These are phyloP conservation scores for Beauveria brongniartii DNA, from an alignment of 2,329 filamentous ascomycete genomes.

Conservation along the genomic window DNA sequence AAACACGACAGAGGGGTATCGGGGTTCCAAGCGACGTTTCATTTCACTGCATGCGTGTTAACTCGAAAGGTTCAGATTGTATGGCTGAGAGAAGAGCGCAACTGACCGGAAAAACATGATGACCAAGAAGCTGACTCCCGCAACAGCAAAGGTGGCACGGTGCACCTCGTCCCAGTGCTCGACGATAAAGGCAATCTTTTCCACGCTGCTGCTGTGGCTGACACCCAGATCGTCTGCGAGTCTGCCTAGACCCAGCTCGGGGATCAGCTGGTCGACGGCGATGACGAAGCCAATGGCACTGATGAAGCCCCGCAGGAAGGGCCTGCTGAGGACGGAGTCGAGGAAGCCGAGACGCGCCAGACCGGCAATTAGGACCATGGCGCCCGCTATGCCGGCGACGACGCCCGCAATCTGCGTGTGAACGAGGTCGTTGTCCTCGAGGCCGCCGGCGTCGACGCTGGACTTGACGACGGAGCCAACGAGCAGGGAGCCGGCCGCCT, in stretches of 20 bases:
- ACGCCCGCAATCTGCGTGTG: slow-evolving; percentile 83
- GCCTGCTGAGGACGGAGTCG: slow-evolving; percentile 86
- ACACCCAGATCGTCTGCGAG: slow-evolving; percentile 58
- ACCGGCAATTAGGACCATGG: slow-evolving; percentile 81
- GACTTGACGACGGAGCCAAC: slow-evolving; percentile 79
- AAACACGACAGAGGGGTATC: slow-evolving; percentile 74
- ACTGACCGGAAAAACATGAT: slow-evolving; percentile 83
- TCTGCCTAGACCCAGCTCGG: slow-evolving; percentile 70
- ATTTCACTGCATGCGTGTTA: slow-evolving; percentile 49
- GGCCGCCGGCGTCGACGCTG: slow-evolving; percentile 61
- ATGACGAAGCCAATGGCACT: slow-evolving; percentile 96
- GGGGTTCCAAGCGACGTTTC: slow-evolving; percentile 72
- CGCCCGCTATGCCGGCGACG: slow-evolving; percentile 78
- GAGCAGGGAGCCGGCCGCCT: slow-evolving; percentile 85
- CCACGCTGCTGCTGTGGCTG: slow-evolving; percentile 74
- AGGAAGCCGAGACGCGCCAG: slow-evolving; percentile 81
- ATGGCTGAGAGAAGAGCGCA: not conserved
- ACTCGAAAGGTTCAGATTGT: not conserved
- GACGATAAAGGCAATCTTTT: slow-evolving; percentile 76
- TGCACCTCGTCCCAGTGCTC: slow-evolving; percentile 60
- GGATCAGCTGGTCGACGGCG: slow-evolving; percentile 86
- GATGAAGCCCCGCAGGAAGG: slow-evolving; percentile 91
- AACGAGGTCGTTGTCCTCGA: slow-evolving; percentile 54
- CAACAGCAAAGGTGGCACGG: slow-evolving; percentile 65
- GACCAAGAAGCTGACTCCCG: slow-evolving; percentile 70